Conservation (phyloP, 257 asterid genomes). For the Eucommia ulmoides region DNA sequence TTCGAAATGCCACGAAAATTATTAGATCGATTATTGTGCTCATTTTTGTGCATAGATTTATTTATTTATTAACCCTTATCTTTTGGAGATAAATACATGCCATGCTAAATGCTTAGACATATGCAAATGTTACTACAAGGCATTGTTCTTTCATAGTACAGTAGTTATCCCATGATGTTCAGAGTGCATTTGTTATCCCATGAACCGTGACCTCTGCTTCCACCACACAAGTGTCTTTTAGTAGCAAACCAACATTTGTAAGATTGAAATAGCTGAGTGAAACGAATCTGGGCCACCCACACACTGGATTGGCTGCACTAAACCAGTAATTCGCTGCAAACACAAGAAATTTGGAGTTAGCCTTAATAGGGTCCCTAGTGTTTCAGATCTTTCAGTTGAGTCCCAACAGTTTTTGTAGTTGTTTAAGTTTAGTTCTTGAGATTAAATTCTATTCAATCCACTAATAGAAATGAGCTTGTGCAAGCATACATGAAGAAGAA, state of each 20-base stretch:
- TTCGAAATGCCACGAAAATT: not conserved
- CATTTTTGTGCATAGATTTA: not conserved
- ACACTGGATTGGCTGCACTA: slow-evolving; percentile 20
- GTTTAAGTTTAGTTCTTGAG: no score
- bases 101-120: not conserved
- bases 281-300: slow-evolving; percentile 53
- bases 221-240: slow-evolving; percentile 32
- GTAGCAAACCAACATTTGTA: slow-evolving; percentile 20
- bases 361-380: not conserved
- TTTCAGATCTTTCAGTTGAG: not conserved
- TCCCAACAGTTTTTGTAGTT: no score
- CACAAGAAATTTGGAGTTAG: not conserved
- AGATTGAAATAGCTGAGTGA: slow-evolving; percentile 24
- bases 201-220: slow-evolving; percentile 53
- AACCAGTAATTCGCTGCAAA: slow-evolving; percentile 64
- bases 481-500: no score
- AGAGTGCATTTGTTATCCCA: slow-evolving; percentile 28
- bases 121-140: not conserved
- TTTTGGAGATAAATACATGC: not conserved
- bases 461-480: no score
- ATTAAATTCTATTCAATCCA: no score
- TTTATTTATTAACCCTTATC: not conserved
- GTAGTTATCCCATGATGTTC: no score
- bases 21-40: not conserved
- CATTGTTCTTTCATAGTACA: no score